Base-by-base conservation (phyloP, 352 stramenopile species). In the Globisporangium canariense region DNA sequence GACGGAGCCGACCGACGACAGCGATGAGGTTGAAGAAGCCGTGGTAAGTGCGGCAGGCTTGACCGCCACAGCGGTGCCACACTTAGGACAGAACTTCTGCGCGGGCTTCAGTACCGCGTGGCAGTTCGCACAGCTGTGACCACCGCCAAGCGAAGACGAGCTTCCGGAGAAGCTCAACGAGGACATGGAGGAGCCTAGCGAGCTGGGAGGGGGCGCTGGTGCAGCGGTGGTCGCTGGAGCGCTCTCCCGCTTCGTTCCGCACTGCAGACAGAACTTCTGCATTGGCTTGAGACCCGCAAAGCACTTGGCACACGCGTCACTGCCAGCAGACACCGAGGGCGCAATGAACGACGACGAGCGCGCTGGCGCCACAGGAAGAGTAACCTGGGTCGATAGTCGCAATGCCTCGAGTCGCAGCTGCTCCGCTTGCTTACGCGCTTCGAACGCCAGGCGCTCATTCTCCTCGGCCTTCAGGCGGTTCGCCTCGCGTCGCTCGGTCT, bases 21-120 rank as follows among this genome's bases (percentile, higher is more conserved):
- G 68, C 13, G 70, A 76, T 9, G 75, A 73, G 38, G 58, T 63
- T 13, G 75, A 70, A 1, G 69, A 76, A 14, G 68, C 67, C 1
- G 60, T 53, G 43, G 66, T 6, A 9, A 71, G 49, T 28, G 25
- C 25, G 22, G 49, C 67, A 7, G 40, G 14, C 40, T 34, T 51
- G 60, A 28, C 66, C 62, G 10, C 32, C 32, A 58, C 52, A 9
- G 73, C 73, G 11, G 79, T 78, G 30, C 85, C 85, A 55, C 85
- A 94, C 49, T 90, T 85, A 5, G 77, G 83, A 54, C 85, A 94
- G 64, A 94, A 94, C 62, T 94, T 94, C 54, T 94, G 85, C 36
- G 79, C 74, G 9, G 81, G 53, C 58, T 87, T 88, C 36, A 91
- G 69, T 32, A 67, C 69, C 30, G 74, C 74, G 45, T 76, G 68